Base-by-base conservation (phyloP, 192 early-diverging fungal genomes). In the Physocladia obscura region DNA sequence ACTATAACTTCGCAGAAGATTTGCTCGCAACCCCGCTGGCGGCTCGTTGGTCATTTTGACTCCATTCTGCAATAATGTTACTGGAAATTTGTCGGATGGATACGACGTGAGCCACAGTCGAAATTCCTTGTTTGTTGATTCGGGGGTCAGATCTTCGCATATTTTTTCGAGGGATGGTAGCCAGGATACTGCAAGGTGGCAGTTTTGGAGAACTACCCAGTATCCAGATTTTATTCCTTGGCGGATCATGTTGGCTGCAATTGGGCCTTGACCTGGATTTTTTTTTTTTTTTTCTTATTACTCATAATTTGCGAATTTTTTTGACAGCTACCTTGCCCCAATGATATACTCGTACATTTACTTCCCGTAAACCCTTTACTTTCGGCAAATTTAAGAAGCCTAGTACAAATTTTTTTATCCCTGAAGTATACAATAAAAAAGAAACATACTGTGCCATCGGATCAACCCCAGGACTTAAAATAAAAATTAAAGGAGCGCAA, bases 11-110 rank as follows among this genome's bases (percentile, higher is more conserved):
- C 82, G 56, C 49, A 84, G 60, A 24, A 87, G 67, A 58, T 87
- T 87, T 0, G 85, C 85, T 8, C 82, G 56, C 48, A 87, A 49
- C 2, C 85, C 85, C 6, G 82, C 82, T 15, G 85, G 85, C 17
- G 85, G 84, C 58, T 87, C 85, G 59, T 87, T 87, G 17, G 85
- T 87, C 85, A 87, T 87, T 58, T 87, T 87, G 55, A 87, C 79
- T 27, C 85, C 84, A 48, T 87, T 87, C 52, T 87, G 85, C 32
- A 87, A 68, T 4, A 87, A 59, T 0, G 85, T 77, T n/a, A 85
- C 85, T 1, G 85, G 85, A 69, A 87, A 87, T n/a, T 82, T 73
- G 61, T 84, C 85, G 0, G 83, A 78, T 24, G 83, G 85, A 62
- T 87, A 87, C 1, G 74, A 77, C n/a, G 85, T 87, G 22, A 87